Conservation (phyloP, 2,329 filamentous ascomycete species). For the Claviceps spartinae region DNA sequence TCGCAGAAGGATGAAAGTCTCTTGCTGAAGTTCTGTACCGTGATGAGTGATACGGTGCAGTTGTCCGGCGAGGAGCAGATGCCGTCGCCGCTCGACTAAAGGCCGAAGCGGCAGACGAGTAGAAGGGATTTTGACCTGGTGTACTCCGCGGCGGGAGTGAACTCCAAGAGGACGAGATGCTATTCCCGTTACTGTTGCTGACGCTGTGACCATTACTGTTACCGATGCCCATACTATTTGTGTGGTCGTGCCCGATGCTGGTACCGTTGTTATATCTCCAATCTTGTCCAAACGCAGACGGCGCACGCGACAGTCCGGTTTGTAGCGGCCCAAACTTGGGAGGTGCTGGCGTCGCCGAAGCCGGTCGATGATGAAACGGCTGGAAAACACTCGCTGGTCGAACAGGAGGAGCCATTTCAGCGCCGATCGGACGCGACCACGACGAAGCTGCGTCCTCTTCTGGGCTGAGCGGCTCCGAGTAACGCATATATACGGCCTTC, state of each 20-base stretch:
- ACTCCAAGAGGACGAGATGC: constrained; percentile 9
- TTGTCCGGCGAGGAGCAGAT: not conserved
- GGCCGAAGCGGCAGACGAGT: constrained; percentile 4
- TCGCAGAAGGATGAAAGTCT: constrained; percentile 17
- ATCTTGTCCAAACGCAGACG: constrained; percentile 14
- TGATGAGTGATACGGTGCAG: constrained; percentile 2
- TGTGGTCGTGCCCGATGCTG: not conserved
- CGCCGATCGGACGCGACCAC: not conserved
- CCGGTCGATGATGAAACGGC: constrained; percentile 6
- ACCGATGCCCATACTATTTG: not conserved
- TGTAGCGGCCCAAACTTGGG: constrained; percentile 19
- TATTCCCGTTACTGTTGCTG: not conserved
- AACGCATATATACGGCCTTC: constrained; percentile 7
- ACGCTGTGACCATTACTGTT: not conserved
- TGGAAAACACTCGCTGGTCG: constrained; percentile 17
- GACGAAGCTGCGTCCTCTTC: not conserved
- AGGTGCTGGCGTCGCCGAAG: constrained; percentile 13
- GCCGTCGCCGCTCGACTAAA: constrained; percentile 3
- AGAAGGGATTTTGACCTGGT: constrained; percentile 1
- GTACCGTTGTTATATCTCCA: constrained; percentile 8
- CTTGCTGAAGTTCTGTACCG: constrained; percentile 20
- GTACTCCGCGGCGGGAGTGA: constrained; percentile 9
- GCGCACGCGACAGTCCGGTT: constrained; percentile 15
- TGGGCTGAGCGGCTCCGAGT: not conserved
- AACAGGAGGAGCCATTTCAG: constrained; percentile 4